A percentile compares a stretch with the other conserved stretches of the same genome.
Conservation (phyloP, 441 rosid species). For the Viola pubescens region DNA sequence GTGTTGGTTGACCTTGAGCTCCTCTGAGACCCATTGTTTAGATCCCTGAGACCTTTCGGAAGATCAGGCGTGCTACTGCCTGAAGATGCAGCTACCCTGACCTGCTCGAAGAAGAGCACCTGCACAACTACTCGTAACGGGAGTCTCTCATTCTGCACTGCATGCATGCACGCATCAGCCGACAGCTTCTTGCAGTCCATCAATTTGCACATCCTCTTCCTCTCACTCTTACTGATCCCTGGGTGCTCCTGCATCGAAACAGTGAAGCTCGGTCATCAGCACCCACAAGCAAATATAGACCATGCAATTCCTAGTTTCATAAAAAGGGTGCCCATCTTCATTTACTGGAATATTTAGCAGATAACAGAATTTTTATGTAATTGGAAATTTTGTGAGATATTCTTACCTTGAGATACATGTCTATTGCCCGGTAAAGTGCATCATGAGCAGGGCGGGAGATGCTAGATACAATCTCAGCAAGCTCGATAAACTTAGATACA, state of each 20-base stretch:
- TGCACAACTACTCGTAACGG: slow-evolving; percentile 80
- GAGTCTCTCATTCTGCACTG: slow-evolving; percentile 78
- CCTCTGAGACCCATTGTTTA: slow-evolving; percentile 46
- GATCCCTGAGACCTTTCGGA: slow-evolving; percentile 44
- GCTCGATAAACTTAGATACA: slow-evolving; percentile 46
- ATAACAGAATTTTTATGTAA: too few species aligned
- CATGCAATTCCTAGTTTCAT: background rate
- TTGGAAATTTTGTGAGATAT: background rate
- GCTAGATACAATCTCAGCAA: slow-evolving; percentile 59
- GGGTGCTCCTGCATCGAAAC: slow-evolving; percentile 51
- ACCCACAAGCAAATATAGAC: background rate
- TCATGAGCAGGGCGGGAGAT: slow-evolving; percentile 69
- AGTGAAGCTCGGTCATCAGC: slow-evolving; percentile 6
- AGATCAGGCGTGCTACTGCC: slow-evolving; percentile 79
- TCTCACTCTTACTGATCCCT: slow-evolving; percentile 59
- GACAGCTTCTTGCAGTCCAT: slow-evolving; percentile 90
- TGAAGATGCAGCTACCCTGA: slow-evolving; percentile 53
- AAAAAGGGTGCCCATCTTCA: too few species aligned
- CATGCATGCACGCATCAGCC: slow-evolving; percentile 76
- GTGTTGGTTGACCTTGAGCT: slow-evolving; percentile 62
- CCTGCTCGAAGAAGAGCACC: slow-evolving; percentile 81
- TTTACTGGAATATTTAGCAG: too few species aligned
- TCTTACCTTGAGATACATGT: slow-evolving; percentile 66
- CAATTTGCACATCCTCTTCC: slow-evolving; percentile 71
- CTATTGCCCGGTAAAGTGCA: slow-evolving; percentile 70